A percentile compares a stretch with the other conserved stretches of the same genome.
Conservation (phyloP, 352 stramenopile species). For the Globisporangium orthogonon region DNA sequence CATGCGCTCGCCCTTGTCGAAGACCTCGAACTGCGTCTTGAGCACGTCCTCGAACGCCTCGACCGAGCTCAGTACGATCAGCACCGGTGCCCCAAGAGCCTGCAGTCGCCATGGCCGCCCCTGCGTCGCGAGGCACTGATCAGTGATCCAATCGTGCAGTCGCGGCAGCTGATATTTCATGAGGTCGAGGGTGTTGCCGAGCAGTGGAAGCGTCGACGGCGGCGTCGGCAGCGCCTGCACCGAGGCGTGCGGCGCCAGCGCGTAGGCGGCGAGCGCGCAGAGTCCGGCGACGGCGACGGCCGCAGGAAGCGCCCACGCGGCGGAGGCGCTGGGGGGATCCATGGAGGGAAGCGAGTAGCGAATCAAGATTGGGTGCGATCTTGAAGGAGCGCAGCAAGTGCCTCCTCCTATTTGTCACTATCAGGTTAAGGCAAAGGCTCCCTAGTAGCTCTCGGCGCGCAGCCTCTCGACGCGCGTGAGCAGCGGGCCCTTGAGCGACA, state of each 20-base stretch:
- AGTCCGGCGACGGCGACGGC: background rate
- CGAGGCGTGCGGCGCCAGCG: background rate
- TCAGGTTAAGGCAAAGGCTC: background rate
- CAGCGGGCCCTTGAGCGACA: constrained; percentile 8
- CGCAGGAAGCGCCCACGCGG: background rate
- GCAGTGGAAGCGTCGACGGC: constrained; percentile 12
- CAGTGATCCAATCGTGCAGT: constrained; percentile 11
- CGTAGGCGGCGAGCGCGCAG: background rate
- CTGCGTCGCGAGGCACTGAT: constrained; percentile 2
- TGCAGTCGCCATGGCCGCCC: constrained; percentile 16
- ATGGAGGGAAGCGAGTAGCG: background rate
- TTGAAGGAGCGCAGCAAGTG: too few species aligned
- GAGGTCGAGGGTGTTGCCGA: constrained; percentile 19
- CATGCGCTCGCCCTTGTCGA: constrained; percentile 25
- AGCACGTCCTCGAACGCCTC: constrained; percentile 27
- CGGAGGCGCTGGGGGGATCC: background rate
- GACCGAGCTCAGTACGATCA: constrained; percentile 17
- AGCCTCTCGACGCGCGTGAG: constrained; percentile 1
- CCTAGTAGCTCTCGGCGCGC: constrained; percentile 5
- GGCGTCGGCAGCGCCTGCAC: constrained; percentile 7
- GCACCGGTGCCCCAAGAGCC: constrained; percentile 12
- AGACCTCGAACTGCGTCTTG: constrained; percentile 30
- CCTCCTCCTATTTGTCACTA: too few species aligned
- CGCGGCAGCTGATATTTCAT: constrained; percentile 4
- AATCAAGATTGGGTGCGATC: too few species aligned